Conservation (phyloP, 257 asterid genomes). For the Petunia secreta region DNA sequence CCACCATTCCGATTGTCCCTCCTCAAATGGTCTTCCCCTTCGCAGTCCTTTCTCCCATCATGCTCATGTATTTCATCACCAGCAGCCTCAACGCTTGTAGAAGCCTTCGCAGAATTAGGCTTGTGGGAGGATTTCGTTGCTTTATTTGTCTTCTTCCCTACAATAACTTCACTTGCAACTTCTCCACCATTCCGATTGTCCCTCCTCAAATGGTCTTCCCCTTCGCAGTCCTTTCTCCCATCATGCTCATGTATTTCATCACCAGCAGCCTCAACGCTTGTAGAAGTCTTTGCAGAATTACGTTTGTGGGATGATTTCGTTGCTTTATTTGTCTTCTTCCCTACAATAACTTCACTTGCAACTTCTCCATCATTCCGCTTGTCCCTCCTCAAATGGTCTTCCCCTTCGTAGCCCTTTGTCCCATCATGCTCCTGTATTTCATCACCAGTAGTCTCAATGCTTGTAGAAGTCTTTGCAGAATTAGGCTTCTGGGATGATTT, state of each 20-base stretch:
- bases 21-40: not conserved
- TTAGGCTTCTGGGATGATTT: slow-evolving; percentile 29
- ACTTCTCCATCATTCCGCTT: slow-evolving; percentile 10
- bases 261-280: not conserved
- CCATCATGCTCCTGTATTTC: not conserved
- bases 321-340: slow-evolving; percentile 29
- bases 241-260: slow-evolving; percentile 9
- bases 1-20: not conserved
- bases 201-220: not conserved
- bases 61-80: slow-evolving; percentile 15
- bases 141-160: slow-evolving; percentile 27
- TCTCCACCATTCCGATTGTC: not conserved
- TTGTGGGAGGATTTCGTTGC: slow-evolving; percentile 27
- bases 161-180: slow-evolving; percentile 1
- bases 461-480: slow-evolving; percentile 20
- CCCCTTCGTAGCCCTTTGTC: not conserved
- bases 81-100: not conserved
- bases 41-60: not conserved
- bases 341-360: not conserved
- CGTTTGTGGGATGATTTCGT: slow-evolving; percentile 27
- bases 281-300: slow-evolving; percentile 24
- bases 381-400: not conserved
- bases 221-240: not conserved
- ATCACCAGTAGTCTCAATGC: slow-evolving; percentile 4
- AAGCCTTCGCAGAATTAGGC: slow-evolving; percentile 25